Evolutionary conservation across 495 filamentous ascomycete species (phyloP).

Genomic region (Penicillium fimorum): DNA sequence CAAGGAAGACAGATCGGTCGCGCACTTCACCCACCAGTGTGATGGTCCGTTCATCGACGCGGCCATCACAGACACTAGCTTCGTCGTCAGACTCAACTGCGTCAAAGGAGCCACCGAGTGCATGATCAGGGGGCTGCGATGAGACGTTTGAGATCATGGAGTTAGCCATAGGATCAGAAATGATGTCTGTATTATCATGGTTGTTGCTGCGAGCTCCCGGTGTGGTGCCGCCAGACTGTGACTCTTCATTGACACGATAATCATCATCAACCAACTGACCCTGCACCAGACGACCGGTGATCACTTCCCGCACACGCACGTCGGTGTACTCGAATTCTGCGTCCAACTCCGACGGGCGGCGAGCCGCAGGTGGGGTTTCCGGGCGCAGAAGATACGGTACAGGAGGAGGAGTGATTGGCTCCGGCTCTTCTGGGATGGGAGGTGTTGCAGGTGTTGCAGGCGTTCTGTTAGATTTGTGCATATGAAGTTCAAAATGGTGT

Average conservation of each 20-base stretch:
- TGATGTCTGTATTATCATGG: constrained; percentile 45
- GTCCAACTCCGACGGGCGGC: constrained; percentile 47
- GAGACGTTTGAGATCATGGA: constrained; percentile 65
- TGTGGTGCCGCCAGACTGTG: constrained; percentile 53
- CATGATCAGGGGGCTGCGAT: constrained; percentile 54
- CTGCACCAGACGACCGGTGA: constrained; percentile 87
- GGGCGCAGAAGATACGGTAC: constrained; percentile 27
- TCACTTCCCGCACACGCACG: constrained; percentile 82
- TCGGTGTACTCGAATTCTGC: constrained; percentile 73
- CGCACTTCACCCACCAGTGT: constrained; percentile 93
- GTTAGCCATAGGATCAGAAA: constrained; percentile 61
- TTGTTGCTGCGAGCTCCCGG: constrained; percentile 26
- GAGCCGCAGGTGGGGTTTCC: constrained; percentile 39
- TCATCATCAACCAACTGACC: constrained; percentile 96
- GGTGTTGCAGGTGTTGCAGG: constrained; percentile 17
- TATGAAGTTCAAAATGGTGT: constrained; percentile 34
- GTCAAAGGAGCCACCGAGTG: constrained; percentile 80
- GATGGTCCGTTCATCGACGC: constrained; percentile 85
- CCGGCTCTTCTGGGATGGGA: constrained; percentile 21
- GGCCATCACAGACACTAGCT: constrained; percentile 60
- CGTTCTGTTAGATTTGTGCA: constrained; percentile 21
- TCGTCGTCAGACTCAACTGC: constrained; percentile 84
- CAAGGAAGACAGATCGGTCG: constrained; percentile 81
- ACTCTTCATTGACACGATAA: constrained; percentile 75
- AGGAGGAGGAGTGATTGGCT: constrained; percentile 4